Conservation (phyloP, 352 stramenopile species). For the Paralagenidium karlingii region DNA sequence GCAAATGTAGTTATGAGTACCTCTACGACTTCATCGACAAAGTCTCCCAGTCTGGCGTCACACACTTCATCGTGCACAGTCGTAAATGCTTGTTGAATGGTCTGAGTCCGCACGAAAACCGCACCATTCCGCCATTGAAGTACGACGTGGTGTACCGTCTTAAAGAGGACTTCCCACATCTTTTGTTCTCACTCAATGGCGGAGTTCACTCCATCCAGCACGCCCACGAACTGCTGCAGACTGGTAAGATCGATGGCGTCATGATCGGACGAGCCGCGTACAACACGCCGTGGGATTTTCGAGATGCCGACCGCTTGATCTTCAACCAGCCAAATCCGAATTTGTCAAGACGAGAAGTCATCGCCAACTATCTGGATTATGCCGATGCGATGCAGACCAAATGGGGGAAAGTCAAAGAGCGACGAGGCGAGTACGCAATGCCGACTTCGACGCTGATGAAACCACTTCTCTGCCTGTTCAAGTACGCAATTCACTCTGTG, state of each 20-base stretch:
- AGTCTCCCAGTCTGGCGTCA: constrained; percentile 83
- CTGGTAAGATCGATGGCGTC: constrained; percentile 63
- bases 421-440: constrained; percentile 52
- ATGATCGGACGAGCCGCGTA: constrained; percentile 88
- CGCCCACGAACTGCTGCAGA: constrained; percentile 78
- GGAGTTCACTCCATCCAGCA: constrained; percentile 89
- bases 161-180: constrained; percentile 92
- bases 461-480: constrained; percentile 63
- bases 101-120: constrained; percentile 94
- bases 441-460: constrained; percentile 70
- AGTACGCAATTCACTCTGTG: constrained; percentile 18
- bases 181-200: constrained; percentile 97
- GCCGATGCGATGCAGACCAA: constrained; percentile 58
- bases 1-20: constrained; percentile 41
- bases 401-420: constrained; percentile 24
- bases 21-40: constrained; percentile 90
- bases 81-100: constrained; percentile 96
- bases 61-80: constrained; percentile 96
- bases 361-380: constrained; percentile 81
- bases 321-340: constrained; percentile 66
- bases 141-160: constrained; percentile 93
- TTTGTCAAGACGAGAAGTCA: constrained; percentile 74
- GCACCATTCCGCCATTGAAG: constrained; percentile 93
- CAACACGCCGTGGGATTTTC: constrained; percentile 82
- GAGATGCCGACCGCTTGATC: constrained; percentile 71